Evolutionary conservation across 805 yeast species (phyloP), one percentile per base, ranked within the genome.

Genomic region (Metschnikowia aberdeeniae): DNA sequence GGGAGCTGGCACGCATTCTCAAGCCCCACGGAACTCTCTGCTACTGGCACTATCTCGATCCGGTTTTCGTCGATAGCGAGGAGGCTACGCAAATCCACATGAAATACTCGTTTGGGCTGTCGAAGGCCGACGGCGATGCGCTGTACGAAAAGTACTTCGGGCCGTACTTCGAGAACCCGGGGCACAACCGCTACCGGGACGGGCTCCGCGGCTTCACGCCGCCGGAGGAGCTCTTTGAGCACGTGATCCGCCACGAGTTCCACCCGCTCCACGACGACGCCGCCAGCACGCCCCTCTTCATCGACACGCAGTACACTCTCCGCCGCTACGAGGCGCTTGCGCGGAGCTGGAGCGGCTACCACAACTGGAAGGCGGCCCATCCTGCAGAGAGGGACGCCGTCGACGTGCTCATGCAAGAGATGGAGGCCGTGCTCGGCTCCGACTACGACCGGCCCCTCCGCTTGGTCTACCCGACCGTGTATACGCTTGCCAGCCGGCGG

Each of bases 41-140:
- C 0, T 77, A 78, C 53, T 89, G 92, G 85, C 85, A 86, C 4
- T 89, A 89, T 58, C 80, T 77, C 33, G 95, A 89, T 54, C 87
- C 89, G 0, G 68, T 78, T 0, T 78, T 82, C 64, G 72, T 45
- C 72, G 75, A 63, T 2, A 66, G 61, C 50, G 79, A 81, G 1
- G 68, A 68, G 34, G 82, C 86, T 1, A 82, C 84, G 50, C 69
- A 72, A 34, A 59, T 84, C 6, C 73, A 79, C 40, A 55, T 64
- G 27, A 75, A 80, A 26, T 78, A 76, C 54, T 68, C 77, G 10
- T 81, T 81, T 53, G 58, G 51, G 24, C 59, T 65, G 14, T 55
- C 61, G 5, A 44, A 45, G 7, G 54, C 51, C 24, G 44, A 40
- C 5, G 44, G 51, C 11, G 44, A 46, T 2, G 46, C 51, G 7